Base-by-base conservation (phyloP, 2,329 filamentous ascomycete genomes). In the Fusarium pseudoanthophilum region DNA sequence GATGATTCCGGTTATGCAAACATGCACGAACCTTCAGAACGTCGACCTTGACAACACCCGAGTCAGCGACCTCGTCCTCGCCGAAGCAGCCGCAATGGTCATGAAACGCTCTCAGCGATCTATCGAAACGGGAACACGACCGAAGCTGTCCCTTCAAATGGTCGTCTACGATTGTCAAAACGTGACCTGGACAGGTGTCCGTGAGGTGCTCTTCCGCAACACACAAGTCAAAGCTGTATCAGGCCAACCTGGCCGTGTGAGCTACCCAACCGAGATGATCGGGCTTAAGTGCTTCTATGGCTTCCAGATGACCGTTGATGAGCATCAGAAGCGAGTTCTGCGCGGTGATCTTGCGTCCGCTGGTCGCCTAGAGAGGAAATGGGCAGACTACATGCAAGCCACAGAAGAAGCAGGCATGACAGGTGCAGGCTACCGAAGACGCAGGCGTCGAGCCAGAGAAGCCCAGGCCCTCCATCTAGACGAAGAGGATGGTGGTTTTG, bases 31-130 rank as follows among this genome's bases (percentile, higher is more conserved):
- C 20, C 87, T 98, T 20, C 86, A 86, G 53, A 93, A 87, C 36
- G 84, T 97, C 20, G 93, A 97, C 59, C 91, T 98, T 87, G 96
- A 99, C 84, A 98, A 98, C 81, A 98, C 95, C 0, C 91, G 93
- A 52, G 91, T 97, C 71, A 95, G 94, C 21, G 94, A 98, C 78
- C 88, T 97, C 4, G 91, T 93, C 9, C 89, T 98, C 15, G 89
- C 92, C 64, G 95, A 98, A 84, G 94, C 95, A 4, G 93, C 95
- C 14, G 86, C 89, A n/a, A 93, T 93, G 84, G 89, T 97, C 21
- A 90, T 91, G 63, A 85, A 86, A 59, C 92, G 94, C 85, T 82
- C 86, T 4, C 76, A 79, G 58, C 84, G 83, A 49, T 83, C 84
- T n/a, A 82, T 82, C 15, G 79, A 81, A 57, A 79, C 80, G 34